A percentile compares a stretch with the other conserved stretches of the same genome.
phyloP scores from a whole-genome alignment of 805 yeast genomes.

The Wickerhamomyces alni region DNA sequence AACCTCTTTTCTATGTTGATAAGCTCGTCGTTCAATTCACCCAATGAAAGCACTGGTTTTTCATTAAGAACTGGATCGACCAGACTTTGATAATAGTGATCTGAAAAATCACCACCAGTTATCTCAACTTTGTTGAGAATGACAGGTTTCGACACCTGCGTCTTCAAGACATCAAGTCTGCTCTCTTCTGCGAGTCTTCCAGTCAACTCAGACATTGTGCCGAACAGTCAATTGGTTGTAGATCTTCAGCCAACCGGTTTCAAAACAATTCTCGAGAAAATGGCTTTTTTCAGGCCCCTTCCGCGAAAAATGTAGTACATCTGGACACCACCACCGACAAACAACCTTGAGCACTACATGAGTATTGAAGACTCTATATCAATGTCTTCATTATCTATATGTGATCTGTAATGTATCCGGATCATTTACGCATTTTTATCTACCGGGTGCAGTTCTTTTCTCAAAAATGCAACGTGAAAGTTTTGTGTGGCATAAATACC shows the following conservation, averaged over 20 bases:
- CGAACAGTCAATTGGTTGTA: too few species aligned
- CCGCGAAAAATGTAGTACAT: neutral
- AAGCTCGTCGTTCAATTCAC: constrained; percentile 31
- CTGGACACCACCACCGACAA: neutral
- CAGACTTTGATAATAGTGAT: constrained; percentile 39
- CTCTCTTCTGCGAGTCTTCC: constrained; percentile 1
- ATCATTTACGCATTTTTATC: too few species aligned
- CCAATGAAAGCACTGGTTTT: constrained; percentile 27
- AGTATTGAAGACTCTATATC: too few species aligned
- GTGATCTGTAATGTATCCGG: too few species aligned
- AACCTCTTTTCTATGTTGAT: constrained; percentile 30
- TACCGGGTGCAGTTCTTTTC: constrained; percentile 4
- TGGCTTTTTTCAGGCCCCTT: too few species aligned
- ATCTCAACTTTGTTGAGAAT: constrained; percentile 13
- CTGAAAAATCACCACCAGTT: constrained; percentile 30
- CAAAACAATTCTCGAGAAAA: neutral
- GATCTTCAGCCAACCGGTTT: too few species aligned
- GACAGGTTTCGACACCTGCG: constrained; percentile 18
- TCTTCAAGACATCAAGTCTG: constrained; percentile 6
- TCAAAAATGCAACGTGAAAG: constrained; percentile 18
- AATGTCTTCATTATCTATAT: too few species aligned
- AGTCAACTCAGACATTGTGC: neutral
- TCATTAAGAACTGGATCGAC: constrained; percentile 37
- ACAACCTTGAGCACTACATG: too few species aligned
- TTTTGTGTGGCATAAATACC: constrained; percentile 14